Percentiles rank a stretch among this genome's conserved stretches.
Conservation (phyloP, 345 rosid genomes). For the Pistacia vera region DNA sequence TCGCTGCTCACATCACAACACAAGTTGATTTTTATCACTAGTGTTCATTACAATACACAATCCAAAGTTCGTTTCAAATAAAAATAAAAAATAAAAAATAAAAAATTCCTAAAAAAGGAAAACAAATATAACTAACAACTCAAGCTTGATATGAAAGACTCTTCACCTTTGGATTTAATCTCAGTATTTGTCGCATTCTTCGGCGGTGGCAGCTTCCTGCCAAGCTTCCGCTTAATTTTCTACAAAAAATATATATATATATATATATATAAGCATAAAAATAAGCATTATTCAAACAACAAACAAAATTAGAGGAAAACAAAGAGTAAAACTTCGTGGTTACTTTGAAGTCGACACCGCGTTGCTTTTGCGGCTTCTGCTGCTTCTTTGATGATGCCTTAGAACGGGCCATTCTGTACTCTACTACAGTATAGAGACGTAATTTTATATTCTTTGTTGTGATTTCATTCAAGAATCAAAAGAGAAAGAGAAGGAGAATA, state of each 20-base stretch:
- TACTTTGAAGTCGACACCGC: constrained; percentile 83
- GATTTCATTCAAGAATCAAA: too few species aligned
- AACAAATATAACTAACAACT: not conserved
- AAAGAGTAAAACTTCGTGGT: not conserved
- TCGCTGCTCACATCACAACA: constrained; percentile 49
- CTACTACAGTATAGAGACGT: too few species aligned
- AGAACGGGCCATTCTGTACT: constrained; percentile 49
- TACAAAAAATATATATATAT: constrained; percentile 21
- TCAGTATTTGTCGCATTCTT: constrained; percentile 88
- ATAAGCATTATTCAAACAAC: not conserved
- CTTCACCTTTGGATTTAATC: constrained; percentile 78
- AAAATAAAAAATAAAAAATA: too few species aligned
- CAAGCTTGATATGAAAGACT: not conserved
- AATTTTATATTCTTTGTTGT: too few species aligned
- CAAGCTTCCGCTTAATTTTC: constrained; percentile 94
- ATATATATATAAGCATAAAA: not conserved
- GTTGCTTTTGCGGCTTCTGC: constrained; percentile 54
- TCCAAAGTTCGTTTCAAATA: not conserved
- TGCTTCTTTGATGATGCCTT: constrained; percentile 76
- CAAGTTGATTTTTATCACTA: not conserved
- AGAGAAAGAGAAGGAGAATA: too few species aligned
- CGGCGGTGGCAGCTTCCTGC: constrained; percentile 85
- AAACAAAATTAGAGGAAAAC: not conserved
- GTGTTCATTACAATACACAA: not conserved
- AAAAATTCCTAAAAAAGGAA: not conserved